A percentile compares a stretch with the other conserved stretches of the same genome.
phyloP scores from a whole-genome alignment of 2,329 filamentous ascomycete species.

The Fusarium begoniae region DNA sequence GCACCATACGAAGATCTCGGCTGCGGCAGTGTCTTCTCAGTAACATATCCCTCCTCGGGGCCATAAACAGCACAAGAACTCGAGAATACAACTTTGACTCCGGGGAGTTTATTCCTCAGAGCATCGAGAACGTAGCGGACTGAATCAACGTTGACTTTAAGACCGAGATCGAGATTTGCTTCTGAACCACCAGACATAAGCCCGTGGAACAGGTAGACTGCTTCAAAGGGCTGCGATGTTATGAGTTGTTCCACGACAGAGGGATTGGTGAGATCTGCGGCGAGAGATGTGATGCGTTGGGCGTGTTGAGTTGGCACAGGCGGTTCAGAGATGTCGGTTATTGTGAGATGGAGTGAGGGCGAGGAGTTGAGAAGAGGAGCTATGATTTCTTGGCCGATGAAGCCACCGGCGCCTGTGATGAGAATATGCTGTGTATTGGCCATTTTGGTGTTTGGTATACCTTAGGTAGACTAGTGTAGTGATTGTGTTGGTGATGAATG shows the following conservation, averaged over 20 bases:
- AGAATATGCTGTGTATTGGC: slow-evolving; percentile 53
- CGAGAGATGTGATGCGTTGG: slow-evolving; percentile 38
- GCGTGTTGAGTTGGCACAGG: slow-evolving; percentile 55
- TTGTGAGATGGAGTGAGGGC: slow-evolving; percentile 53
- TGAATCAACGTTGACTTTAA: slow-evolving; percentile 67
- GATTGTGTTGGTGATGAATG: background rate
- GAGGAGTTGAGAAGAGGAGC: slow-evolving; percentile 60
- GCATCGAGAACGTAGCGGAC: slow-evolving; percentile 63
- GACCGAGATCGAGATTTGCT: slow-evolving; percentile 63
- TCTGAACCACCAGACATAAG: slow-evolving; percentile 72
- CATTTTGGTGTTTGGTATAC: slow-evolving; percentile 16
- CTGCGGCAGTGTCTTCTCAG: slow-evolving; percentile 49
- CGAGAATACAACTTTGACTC: slow-evolving; percentile 65
- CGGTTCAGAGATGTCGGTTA: slow-evolving; percentile 66
- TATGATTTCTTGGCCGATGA: slow-evolving; percentile 70
- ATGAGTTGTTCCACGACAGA: slow-evolving; percentile 42
- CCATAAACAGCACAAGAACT: slow-evolving; percentile 70
- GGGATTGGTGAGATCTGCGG: slow-evolving; percentile 39
- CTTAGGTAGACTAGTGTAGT: background rate
- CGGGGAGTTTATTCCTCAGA: slow-evolving; percentile 55
- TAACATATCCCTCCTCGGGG: slow-evolving; percentile 21
- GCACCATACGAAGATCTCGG: slow-evolving; percentile 68
- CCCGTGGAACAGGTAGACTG: slow-evolving; percentile 68
- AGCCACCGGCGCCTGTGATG: slow-evolving; percentile 71
- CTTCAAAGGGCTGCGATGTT: slow-evolving; percentile 47